A percentile compares a stretch with the other conserved stretches of the same genome.
phyloP scores from a whole-genome alignment of 495 filamentous ascomycete genomes.

The Aspergillus homomorphus region DNA sequence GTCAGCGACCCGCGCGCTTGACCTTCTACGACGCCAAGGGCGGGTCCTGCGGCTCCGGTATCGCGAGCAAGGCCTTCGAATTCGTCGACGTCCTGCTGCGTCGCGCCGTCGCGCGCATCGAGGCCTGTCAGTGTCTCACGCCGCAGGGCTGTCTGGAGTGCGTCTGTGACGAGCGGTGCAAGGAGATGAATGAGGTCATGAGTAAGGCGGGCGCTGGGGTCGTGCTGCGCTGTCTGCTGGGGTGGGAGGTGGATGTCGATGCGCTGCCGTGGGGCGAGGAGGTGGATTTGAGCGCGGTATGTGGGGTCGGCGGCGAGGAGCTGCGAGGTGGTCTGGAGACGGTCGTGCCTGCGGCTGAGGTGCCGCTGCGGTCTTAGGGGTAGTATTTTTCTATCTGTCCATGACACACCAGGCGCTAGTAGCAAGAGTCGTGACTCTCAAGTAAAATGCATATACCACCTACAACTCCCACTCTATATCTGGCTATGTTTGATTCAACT shows the following conservation, averaged over 20 bases:
- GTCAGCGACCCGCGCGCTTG: constrained; percentile 85
- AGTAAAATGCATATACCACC: too few species aligned
- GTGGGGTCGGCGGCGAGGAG: constrained; percentile 42
- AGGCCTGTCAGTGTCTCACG: constrained; percentile 60
- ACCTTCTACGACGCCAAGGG: constrained; percentile 96
- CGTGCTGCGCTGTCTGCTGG: constrained; percentile 71
- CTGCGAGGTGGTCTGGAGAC: constrained; percentile 78
- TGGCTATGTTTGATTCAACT: too few species aligned
- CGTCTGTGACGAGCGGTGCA: constrained; percentile 80
- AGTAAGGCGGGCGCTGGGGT: constrained; percentile 85
- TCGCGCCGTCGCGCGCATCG: constrained; percentile 76
- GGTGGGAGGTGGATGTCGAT: constrained; percentile 70
- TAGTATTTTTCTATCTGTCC: constrained; percentile 36
- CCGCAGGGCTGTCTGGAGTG: constrained; percentile 82
- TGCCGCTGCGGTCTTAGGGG: constrained; percentile 40
- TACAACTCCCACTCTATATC: too few species aligned
- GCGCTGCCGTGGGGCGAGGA: constrained; percentile 77
- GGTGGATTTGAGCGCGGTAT: constrained; percentile 18
- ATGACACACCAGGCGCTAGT: too few species aligned
- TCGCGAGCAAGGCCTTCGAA: constrained; percentile 89
- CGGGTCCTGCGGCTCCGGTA: constrained; percentile 76
- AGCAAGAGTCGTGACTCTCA: too few species aligned
- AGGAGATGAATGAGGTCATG: constrained; percentile 87
- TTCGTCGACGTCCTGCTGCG: constrained; percentile 76
- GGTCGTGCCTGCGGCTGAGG: constrained; percentile 66